phyloP scores from a whole-genome alignment of 345 rosid genomes.

The Chamaenerion angustifolium region DNA sequence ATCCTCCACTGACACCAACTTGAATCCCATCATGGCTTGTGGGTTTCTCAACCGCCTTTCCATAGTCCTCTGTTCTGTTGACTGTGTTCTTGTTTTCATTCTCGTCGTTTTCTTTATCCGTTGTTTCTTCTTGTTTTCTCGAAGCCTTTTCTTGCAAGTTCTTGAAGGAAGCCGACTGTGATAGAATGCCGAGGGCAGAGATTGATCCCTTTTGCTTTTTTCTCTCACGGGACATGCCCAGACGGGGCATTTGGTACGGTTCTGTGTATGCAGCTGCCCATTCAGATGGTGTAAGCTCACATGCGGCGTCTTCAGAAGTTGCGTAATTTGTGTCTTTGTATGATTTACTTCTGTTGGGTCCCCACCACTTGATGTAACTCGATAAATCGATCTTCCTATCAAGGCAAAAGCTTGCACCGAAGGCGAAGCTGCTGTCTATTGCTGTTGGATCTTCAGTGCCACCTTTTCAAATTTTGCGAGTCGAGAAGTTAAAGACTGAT shows the following conservation, averaged over 20 bases:
- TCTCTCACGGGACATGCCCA: slow-evolving; percentile 38
- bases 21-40: slow-evolving; percentile 44
- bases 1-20: slow-evolving; percentile 45
- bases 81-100: slow-evolving; percentile 59
- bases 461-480: slow-evolving; percentile 9
- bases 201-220: slow-evolving; percentile 37
- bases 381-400: slow-evolving; percentile 87
- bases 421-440: slow-evolving; percentile 59
- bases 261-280: slow-evolving; percentile 53
- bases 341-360: slow-evolving; percentile 51
- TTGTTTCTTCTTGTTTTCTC: slow-evolving; percentile 41
- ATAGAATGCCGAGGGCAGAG: slow-evolving; percentile 72
- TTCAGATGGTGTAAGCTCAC: slow-evolving; percentile 69
- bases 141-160: slow-evolving; percentile 66
- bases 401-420: slow-evolving; percentile 50
- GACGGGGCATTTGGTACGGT: slow-evolving; percentile 77
- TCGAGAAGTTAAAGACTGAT: neutral
- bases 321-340: slow-evolving; percentile 46
- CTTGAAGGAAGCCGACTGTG: slow-evolving; percentile 74
- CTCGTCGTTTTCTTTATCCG: slow-evolving; percentile 47
- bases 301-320: slow-evolving; percentile 41
- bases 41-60: slow-evolving; percentile 67
- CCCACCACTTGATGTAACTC: slow-evolving; percentile 89
- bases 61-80: slow-evolving; percentile 50
- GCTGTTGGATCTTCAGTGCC: slow-evolving; percentile 57